Evolutionary conservation across 2,329 filamentous ascomycete genomes (phyloP).

Genomic region (Neospermospora avenae): DNA sequence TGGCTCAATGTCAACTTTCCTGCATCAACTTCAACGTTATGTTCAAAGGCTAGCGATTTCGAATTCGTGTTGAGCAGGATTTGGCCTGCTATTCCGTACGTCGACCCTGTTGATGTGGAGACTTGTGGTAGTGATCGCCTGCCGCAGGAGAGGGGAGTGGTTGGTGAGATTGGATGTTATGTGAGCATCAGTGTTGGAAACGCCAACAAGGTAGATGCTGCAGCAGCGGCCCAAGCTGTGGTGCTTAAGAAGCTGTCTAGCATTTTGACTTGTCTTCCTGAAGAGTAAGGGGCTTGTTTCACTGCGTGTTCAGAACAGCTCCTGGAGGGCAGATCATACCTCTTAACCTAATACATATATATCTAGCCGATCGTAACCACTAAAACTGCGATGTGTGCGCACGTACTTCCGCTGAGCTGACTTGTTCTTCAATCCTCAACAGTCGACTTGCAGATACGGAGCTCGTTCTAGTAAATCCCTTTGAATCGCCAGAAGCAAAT

Average conservation of each 20-base stretch:
- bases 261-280: not conserved
- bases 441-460: too few species aligned
- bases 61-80: slow-evolving; percentile 5
- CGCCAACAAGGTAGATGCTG: not conserved
- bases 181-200: slow-evolving; percentile 6
- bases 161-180: not conserved
- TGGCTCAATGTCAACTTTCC: slow-evolving; percentile 10
- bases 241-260: not conserved
- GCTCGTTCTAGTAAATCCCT: too few species aligned
- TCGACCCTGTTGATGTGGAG: slow-evolving; percentile 4
- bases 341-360: too few species aligned
- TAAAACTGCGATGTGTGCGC: too few species aligned
- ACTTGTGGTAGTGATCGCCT: slow-evolving; percentile 5
- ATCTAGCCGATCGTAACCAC: too few species aligned
- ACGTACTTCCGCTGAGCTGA: too few species aligned
- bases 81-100: slow-evolving; percentile 2
- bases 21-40: not conserved
- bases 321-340: too few species aligned
- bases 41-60: not conserved
- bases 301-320: too few species aligned
- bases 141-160: not conserved
- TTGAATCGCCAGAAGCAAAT: not conserved
- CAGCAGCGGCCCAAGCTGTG: not conserved
- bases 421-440: too few species aligned
- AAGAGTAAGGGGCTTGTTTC: not conserved